Percentiles rank a stretch among this genome's conserved stretches.
Evolutionary conservation across 2,329 filamentous ascomycete genomes (phyloP).

Genomic region (Elsinoe australis): DNA sequence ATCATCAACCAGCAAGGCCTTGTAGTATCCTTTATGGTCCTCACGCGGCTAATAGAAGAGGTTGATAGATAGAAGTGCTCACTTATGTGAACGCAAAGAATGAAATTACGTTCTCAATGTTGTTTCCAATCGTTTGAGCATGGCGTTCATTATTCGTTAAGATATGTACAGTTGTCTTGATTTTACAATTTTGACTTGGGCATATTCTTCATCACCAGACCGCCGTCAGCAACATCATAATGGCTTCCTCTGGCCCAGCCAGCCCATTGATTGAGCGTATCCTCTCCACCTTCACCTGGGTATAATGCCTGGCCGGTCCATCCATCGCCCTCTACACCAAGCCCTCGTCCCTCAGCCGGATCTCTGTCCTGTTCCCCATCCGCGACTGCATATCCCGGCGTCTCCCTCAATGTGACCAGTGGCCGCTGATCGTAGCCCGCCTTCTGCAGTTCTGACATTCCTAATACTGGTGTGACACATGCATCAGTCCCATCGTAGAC

Average conservation of each 20-base stretch:
- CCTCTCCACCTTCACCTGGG: conserved; percentile 66
- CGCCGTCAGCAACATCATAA: conserved; percentile 59
- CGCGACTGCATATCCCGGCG: conserved; percentile 59
- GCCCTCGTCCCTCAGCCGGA: conserved; percentile 53
- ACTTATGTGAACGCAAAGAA: no score
- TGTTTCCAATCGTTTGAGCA: no score
- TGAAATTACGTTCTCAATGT: no score
- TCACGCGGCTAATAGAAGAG: no score
- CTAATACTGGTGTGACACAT: conserved; percentile 81
- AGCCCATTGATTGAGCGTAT: conserved; percentile 61
- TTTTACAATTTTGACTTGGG: conserved; percentile 9
- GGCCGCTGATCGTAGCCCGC: conserved; percentile 62
- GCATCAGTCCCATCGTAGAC: conserved; percentile 88
- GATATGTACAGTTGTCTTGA: no score
- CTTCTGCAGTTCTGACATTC: conserved; percentile 62
- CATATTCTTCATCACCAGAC: conserved; percentile 41
- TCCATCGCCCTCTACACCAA: conserved; percentile 57
- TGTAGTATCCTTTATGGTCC: no score
- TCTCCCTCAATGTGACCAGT: conserved; percentile 58
- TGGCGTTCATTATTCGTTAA: no score
- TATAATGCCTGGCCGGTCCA: conserved; percentile 55
- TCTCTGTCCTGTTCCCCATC: conserved; percentile 38
- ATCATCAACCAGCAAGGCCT: no score
- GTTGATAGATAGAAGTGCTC: no score
- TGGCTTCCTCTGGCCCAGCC: conserved; percentile 68